Evolutionary conservation across 1,284 basidiomycete species (phyloP).

Genomic region (Phenoliferia sp.): DNA sequence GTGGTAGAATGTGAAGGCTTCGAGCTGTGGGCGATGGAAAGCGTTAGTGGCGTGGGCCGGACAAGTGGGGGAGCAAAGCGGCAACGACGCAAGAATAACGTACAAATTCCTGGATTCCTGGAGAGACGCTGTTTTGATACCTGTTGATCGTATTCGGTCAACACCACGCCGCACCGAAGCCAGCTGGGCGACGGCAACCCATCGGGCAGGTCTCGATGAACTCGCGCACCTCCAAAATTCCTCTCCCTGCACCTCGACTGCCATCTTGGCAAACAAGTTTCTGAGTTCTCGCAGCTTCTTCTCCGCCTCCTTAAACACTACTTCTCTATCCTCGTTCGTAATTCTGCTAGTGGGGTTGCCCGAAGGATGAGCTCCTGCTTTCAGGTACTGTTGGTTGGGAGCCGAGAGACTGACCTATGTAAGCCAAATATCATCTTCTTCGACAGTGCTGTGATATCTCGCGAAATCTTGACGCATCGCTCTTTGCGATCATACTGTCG

Average conservation of each 20-base stretch:
- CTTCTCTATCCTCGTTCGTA: slow-evolving; percentile 7
- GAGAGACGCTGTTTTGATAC: slow-evolving; percentile 34
- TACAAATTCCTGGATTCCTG: slow-evolving; percentile 44
- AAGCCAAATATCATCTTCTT: slow-evolving; percentile 93
- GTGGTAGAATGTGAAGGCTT: slow-evolving; percentile 82
- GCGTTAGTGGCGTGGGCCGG: not conserved
- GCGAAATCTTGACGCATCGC: slow-evolving; percentile 67
- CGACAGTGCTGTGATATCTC: slow-evolving; percentile 86
- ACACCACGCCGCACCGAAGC: not conserved
- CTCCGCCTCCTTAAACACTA: slow-evolving; percentile 56
- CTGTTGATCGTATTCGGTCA: slow-evolving; percentile 4
- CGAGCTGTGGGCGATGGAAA: slow-evolving; percentile 61
- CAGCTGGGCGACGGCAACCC: not conserved
- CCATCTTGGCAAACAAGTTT: slow-evolving; percentile 58
- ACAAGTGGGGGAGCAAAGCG: not conserved
- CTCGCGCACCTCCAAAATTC: slow-evolving; percentile 62
- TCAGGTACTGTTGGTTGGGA: slow-evolving; percentile 18
- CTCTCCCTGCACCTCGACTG: slow-evolving; percentile 57
- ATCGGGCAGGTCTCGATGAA: not conserved
- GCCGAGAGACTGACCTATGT: slow-evolving; percentile 47
- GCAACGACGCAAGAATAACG: slow-evolving; percentile 4
- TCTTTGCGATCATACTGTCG: slow-evolving; percentile 50
- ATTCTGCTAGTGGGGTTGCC: slow-evolving; percentile 1
- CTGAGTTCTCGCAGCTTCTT: slow-evolving; percentile 69
- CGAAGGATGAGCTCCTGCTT: not conserved